Percentiles rank a stretch among this genome's conserved stretches.
These are phyloP conservation scores for Lactifluus echinatus DNA, from an alignment of 768 basidiomycete genomes.

Conservation along the genomic window DNA sequence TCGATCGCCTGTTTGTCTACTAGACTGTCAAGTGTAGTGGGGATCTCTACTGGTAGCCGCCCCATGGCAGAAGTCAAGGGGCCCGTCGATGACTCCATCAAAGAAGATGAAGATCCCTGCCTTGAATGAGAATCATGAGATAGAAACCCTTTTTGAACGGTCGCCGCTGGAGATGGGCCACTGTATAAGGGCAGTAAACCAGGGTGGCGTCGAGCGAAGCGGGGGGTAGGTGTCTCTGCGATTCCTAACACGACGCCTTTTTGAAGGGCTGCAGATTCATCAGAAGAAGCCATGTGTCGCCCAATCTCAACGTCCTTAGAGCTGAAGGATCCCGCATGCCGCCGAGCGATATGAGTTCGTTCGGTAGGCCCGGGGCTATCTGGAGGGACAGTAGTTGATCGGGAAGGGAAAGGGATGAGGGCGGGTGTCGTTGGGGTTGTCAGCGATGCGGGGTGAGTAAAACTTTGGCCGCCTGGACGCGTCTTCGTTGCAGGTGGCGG, in stretches of 20 bases:
- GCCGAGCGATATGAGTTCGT: constrained; percentile 46
- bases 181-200: constrained; percentile 11
- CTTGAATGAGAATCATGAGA: constrained; percentile 31
- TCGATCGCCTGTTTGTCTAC: constrained; percentile 75
- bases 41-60: constrained; percentile 37
- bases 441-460: constrained; percentile 9
- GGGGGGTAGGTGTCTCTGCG: constrained; percentile 24
- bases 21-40: constrained; percentile 48
- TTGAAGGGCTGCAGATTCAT: constrained; percentile 34
- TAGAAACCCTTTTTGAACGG: neutral
- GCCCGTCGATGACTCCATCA: constrained; percentile 34
- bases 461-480: constrained; percentile 25
- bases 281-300: constrained; percentile 64
- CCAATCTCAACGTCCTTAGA: constrained; percentile 87
- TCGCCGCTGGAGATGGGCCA: neutral
- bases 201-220: constrained; percentile 24
- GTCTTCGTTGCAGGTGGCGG: constrained; percentile 29
- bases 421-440: constrained; percentile 29
- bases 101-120: constrained; percentile 36
- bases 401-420: constrained; percentile 9
- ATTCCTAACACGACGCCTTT: constrained; percentile 34
- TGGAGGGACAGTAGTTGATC: constrained; percentile 24
- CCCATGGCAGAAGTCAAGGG: constrained; percentile 32
- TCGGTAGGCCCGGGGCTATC: constrained; percentile 22
- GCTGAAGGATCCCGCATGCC: constrained; percentile 95